These are phyloP conservation scores for Backusella westeae DNA, from an alignment of 192 early-diverging fungal species.

Conservation along the genomic window DNA sequence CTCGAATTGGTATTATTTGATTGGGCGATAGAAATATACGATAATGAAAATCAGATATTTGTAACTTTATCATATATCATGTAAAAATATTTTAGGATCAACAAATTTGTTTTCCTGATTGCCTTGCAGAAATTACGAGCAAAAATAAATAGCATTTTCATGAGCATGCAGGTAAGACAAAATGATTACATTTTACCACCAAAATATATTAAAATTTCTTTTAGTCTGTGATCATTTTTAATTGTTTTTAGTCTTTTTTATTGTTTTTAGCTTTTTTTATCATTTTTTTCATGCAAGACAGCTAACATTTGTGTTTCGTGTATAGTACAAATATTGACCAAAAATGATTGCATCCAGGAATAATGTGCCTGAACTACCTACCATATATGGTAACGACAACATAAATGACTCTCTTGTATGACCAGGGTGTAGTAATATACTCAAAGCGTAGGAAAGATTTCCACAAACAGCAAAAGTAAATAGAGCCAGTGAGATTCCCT, in stretches of 20 bases:
- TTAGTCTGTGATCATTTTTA: not conserved
- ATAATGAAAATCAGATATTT: not conserved
- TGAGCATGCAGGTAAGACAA: not conserved
- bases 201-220: not conserved
- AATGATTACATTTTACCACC: not conserved
- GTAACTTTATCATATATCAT: not conserved
- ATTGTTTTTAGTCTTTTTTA: not conserved
- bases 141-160: not conserved
- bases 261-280: not conserved
- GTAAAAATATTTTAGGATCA: not conserved
- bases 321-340: constrained; percentile 38
- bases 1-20: not conserved
- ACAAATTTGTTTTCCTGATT: not conserved
- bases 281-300: not conserved
- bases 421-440: constrained; percentile 45
- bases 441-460: constrained; percentile 59
- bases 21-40: not conserved
- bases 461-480: constrained; percentile 69
- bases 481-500: constrained; percentile 70
- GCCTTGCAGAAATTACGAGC: not conserved
- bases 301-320: not conserved
- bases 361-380: constrained; percentile 67
- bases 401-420: constrained; percentile 23
- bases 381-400: constrained; percentile 46
- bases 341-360: constrained; percentile 68